Evolutionary conservation across 2,329 filamentous ascomycete genomes (phyloP).

Genomic region (Aspergillus thermomutatus): DNA sequence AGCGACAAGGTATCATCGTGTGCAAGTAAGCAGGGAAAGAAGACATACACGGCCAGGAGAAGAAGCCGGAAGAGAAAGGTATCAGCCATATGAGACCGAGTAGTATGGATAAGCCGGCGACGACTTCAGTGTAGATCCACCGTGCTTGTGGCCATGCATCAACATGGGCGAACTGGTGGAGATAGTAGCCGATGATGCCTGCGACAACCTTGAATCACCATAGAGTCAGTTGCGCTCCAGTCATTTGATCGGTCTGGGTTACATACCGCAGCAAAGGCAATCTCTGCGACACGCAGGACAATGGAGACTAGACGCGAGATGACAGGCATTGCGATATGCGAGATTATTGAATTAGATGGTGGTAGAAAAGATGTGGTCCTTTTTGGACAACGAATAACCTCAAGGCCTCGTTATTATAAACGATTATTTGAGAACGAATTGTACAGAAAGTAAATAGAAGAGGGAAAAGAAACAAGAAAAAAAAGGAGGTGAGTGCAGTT

Average conservation of each 20-base stretch:
- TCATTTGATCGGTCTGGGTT: background rate
- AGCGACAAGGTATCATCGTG: background rate
- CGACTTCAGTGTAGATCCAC: slow-evolving; percentile 71
- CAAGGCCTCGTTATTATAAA: background rate
- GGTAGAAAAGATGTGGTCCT: background rate
- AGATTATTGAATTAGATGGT: background rate
- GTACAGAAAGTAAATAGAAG: background rate
- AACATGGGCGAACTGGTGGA: slow-evolving; percentile 49
- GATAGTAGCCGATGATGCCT: slow-evolving; percentile 65
- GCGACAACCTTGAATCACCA: slow-evolving; percentile 50
- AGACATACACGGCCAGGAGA: slow-evolving; percentile 59
- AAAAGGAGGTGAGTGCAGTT: slow-evolving; percentile 1
- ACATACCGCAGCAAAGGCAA: slow-evolving; percentile 66
- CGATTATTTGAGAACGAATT: background rate
- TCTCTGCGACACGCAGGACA: slow-evolving; percentile 58
- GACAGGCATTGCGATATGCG: slow-evolving; percentile 43
- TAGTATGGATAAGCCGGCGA: slow-evolving; percentile 66
- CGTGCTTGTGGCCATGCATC: slow-evolving; percentile 58
- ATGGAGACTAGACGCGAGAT: slow-evolving; percentile 55
- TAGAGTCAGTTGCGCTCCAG: slow-evolving; percentile 13
- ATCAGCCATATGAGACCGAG: slow-evolving; percentile 70
- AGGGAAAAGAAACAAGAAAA: background rate
- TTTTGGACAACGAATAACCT: background rate
- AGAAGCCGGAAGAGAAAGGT: slow-evolving; percentile 65
- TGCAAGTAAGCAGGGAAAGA: background rate